A percentile compares a stretch with the other conserved stretches of the same genome.
Conservation (phyloP, 257 asterid genomes). For the Jacaranda copaia region DNA sequence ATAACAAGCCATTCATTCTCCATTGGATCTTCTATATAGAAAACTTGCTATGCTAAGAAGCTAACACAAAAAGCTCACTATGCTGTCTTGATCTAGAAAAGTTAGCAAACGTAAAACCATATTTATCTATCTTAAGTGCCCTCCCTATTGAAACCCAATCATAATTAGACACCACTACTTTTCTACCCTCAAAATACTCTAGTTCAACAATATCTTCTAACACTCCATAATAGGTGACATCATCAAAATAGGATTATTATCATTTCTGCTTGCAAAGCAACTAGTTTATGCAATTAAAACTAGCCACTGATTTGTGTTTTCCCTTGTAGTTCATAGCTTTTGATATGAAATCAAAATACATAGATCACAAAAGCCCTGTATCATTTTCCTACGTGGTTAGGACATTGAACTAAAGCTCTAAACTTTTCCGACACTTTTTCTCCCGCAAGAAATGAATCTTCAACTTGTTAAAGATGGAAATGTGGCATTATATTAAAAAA, state of each 20-base stretch:
- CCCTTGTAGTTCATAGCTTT: neutral
- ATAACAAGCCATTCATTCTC: too few relatives aligned
- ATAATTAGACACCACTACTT: too few relatives aligned
- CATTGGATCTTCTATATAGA: too few relatives aligned
- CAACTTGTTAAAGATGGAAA: neutral
- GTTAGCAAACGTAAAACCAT: conserved; percentile 21
- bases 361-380: conserved; percentile 7
- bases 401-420: conserved; percentile 20
- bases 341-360: neutral
- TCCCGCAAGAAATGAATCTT: conserved; percentile 3
- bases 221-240: too few relatives aligned
- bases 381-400: conserved; percentile 16
- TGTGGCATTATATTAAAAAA: neutral
- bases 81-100: conserved; percentile 11
- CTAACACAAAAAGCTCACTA: conserved; percentile 17
- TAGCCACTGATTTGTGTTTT: too few relatives aligned
- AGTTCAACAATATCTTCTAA: too few relatives aligned
- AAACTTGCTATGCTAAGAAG: too few relatives aligned
- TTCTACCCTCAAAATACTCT: too few relatives aligned
- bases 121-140: conserved; percentile 6
- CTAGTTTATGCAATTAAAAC: too few relatives aligned
- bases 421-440: conserved; percentile 12
- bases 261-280: too few relatives aligned
- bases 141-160: too few relatives aligned
- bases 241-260: conserved; percentile 19